These are phyloP conservation scores for Mycena vulgaris DNA, from an alignment of 768 basidiomycete species.

Conservation along the genomic window DNA sequence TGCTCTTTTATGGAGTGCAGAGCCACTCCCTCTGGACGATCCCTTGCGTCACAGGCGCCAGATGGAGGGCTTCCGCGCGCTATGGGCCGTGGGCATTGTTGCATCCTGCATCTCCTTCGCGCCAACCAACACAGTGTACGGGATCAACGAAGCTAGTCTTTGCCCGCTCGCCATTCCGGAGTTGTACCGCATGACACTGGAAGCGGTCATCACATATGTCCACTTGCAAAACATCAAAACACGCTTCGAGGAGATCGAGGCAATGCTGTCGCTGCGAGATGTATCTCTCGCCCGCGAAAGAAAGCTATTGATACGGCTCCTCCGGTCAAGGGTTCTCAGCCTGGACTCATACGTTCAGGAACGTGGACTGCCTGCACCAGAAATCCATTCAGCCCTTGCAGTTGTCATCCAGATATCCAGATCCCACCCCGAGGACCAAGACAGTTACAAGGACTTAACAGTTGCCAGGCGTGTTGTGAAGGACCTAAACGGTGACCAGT, in stretches of 20 bases:
- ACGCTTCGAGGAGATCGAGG: conserved; percentile 14
- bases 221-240: conserved; percentile 5
- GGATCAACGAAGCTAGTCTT: background rate
- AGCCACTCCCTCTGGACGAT: background rate
- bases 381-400: background rate
- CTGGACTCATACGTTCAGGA: background rate
- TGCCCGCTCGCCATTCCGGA: background rate
- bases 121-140: background rate
- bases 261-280: background rate
- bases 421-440: background rate
- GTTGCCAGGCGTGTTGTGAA: background rate
- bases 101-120: conserved; percentile 1
- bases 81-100: conserved; percentile 29
- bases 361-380: background rate
- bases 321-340: background rate
- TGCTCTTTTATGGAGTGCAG: conserved; percentile 14
- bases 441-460: background rate
- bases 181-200: background rate
- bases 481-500: background rate
- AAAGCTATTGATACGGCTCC: background rate
- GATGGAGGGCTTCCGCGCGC: conserved; percentile 5
- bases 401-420: background rate
- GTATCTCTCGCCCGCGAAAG: background rate
- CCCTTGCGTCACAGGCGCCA: conserved; percentile 16
- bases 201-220: background rate